phyloP scores from a whole-genome alignment of 2,329 filamentous ascomycete genomes.

The Teratosphaeria epicoccoides region DNA sequence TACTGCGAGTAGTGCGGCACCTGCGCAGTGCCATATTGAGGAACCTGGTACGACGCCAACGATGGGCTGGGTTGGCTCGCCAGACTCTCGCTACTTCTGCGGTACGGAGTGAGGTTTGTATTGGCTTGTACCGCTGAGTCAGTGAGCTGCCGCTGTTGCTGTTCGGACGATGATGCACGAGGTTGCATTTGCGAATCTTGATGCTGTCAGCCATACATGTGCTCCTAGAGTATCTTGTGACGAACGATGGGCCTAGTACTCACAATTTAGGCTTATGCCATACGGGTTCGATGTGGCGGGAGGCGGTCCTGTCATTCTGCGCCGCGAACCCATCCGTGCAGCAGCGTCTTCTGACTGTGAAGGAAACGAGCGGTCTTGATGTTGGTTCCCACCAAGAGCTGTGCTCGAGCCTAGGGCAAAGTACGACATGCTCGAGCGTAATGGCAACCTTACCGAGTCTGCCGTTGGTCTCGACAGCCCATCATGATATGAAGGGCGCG shows the following conservation, averaged over 20 bases:
- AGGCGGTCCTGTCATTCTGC: slow-evolving; percentile 13
- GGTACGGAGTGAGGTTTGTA: slow-evolving; percentile 9
- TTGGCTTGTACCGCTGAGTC: slow-evolving; percentile 3
- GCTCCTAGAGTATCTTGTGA: not conserved
- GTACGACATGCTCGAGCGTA: slow-evolving; percentile 39
- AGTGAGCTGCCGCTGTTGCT: slow-evolving; percentile 3
- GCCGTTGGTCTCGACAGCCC: slow-evolving; percentile 31
- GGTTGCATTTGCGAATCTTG: slow-evolving; percentile 13
- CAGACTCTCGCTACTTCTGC: slow-evolving; percentile 13
- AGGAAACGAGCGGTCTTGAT: slow-evolving; percentile 15
- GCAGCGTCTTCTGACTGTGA: slow-evolving; percentile 18
- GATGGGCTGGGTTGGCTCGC: slow-evolving; percentile 13
- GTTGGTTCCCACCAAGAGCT: slow-evolving; percentile 3
- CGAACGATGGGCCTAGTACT: slow-evolving; percentile 6
- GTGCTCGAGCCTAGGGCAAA: slow-evolving; percentile 12
- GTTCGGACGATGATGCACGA: slow-evolving; percentile 7
- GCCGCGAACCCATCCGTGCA: slow-evolving; percentile 13
- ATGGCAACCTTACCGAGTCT: slow-evolving; percentile 34
- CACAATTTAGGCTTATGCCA: slow-evolving; percentile 25
- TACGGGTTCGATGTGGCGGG: slow-evolving; percentile 13
- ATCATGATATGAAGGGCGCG: slow-evolving; percentile 36
- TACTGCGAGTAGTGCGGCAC: slow-evolving; percentile 8
- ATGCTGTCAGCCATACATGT: slow-evolving; percentile 3
- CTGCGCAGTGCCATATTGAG: slow-evolving; percentile 13
- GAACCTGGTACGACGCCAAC: slow-evolving; percentile 18